These are phyloP conservation scores for Citrullus mucosospermus DNA, from an alignment of 306 rosid species.

Conservation along the genomic window DNA sequence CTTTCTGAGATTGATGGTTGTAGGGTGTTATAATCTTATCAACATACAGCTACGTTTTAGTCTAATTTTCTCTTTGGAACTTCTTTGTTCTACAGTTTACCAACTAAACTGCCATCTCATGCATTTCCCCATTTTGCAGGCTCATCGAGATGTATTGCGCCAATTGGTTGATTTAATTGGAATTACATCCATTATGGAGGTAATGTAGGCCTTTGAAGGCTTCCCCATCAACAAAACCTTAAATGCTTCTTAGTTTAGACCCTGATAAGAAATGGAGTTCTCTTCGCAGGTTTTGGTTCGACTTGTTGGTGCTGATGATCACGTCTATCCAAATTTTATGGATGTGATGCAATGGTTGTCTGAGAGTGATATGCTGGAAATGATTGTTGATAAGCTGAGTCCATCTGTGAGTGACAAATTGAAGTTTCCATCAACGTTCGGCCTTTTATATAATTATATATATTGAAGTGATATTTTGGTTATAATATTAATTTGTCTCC, in stretches of 20 bases:
- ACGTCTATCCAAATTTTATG: conserved; percentile 78
- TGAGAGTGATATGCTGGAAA: conserved; percentile 87
- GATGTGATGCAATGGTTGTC: conserved; percentile 98
- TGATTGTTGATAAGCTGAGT: conserved; percentile 86
- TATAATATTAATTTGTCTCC: conserved; percentile 12
- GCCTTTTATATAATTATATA: too few relatives aligned
- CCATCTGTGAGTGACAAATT: conserved; percentile 59
- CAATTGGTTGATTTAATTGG: conserved; percentile 95
- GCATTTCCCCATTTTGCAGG: conserved; percentile 35
- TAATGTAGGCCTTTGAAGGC: conserved; percentile 11
- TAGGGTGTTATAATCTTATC: not conserved
- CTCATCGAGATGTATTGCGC: conserved; percentile 79
- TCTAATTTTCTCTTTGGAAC: not conserved
- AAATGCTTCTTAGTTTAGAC: conserved; percentile 4
- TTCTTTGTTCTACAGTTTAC: not conserved
- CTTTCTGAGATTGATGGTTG: not conserved
- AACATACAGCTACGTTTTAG: not conserved
- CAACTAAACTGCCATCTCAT: not conserved
- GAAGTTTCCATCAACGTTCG: not conserved
- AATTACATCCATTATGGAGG: conserved; percentile 99
- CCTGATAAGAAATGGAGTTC: conserved; percentile 12
- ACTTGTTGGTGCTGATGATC: conserved; percentile 88
- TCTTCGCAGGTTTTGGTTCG: conserved; percentile 81
- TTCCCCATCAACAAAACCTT: not conserved
- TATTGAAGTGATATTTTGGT: not conserved